phyloP scores from a whole-genome alignment of 1,284 basidiomycete species.

The Porphyrellus sp. region DNA sequence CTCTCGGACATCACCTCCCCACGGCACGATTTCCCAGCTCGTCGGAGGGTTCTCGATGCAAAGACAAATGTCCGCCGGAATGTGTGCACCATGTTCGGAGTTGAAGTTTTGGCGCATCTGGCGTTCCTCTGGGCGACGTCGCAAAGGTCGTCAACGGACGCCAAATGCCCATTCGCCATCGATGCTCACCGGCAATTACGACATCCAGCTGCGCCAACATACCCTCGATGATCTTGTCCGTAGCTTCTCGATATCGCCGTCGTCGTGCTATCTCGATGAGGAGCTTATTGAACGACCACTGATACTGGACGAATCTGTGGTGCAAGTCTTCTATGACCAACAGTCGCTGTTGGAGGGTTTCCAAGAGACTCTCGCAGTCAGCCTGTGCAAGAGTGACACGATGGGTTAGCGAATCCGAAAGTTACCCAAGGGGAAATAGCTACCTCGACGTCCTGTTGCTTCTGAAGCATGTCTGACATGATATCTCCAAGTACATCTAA shows the following conservation, averaged over 20 bases:
- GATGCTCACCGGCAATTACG: constrained; percentile 57
- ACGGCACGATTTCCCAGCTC: constrained; percentile 60
- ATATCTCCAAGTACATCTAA: constrained; percentile 74
- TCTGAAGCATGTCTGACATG: constrained; percentile 70
- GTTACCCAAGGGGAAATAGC: constrained; percentile 1
- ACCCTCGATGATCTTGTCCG: constrained; percentile 58
- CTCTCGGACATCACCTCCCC: constrained; percentile 51
- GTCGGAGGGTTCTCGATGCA: constrained; percentile 71
- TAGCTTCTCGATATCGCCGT: constrained; percentile 58
- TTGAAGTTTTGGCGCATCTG: constrained; percentile 65
- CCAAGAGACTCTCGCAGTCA: constrained; percentile 52
- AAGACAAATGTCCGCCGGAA: constrained; percentile 74
- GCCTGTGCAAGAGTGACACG: constrained; percentile 33
- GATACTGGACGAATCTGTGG: constrained; percentile 61
- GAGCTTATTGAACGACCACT: constrained; percentile 67
- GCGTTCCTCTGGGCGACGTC: constrained; percentile 55
- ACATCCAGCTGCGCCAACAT: constrained; percentile 61
- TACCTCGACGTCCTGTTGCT: constrained; percentile 66
- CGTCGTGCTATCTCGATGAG: constrained; percentile 71
- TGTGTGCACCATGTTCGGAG: constrained; percentile 60
- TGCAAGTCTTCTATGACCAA: constrained; percentile 60
- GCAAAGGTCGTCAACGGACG: neutral
- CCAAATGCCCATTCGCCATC: neutral
- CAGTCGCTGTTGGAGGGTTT: constrained; percentile 56
- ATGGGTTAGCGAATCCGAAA: neutral